Evolutionary conservation across 768 basidiomycete genomes (phyloP), one percentile per base, ranked within the genome.

Genomic region (Leucosporidium yakuticum): DNA sequence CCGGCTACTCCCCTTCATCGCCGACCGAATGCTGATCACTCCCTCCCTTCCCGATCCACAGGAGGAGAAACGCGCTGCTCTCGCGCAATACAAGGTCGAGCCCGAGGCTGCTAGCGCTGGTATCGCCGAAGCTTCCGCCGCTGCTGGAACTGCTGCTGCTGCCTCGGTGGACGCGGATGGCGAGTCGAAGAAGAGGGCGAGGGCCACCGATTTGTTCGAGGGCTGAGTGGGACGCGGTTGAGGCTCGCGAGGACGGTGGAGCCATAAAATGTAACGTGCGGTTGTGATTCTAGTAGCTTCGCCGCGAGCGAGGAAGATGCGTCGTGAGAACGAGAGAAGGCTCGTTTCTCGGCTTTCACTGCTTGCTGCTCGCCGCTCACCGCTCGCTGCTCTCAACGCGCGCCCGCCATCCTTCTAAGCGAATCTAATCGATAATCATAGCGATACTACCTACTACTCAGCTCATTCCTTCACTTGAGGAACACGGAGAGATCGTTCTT

Each of bases 171-270:
- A 39, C 87, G 88, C 60, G 88, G 88, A 20, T 36, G 27, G 20
- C 11, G 62, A 60, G 48, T 51, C 29, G 50, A 68, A 86, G 81
- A 92, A 92, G 79, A 82, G 91, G 57, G 88, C 90, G 57, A 82
- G 89, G 72, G 91, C 91, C 39, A 90, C 91, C 79, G 91, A 92
- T 78, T 90, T 89, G 79, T 79, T 91, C 74, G 90, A 79, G 73
- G 21, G 17, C 12, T 32, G 32, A 57, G 25, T n/a, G 14, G 9
- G 8, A 31, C 9, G 25, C 25, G 25, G 53, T 54, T 19, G n/a
- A n/a, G n/a, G n/a, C n/a, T n/a, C n/a, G 39, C 39, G 39, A 44
- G 39, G 8, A 44, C 11, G n/a, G n/a, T n/a, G 14, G 39, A 44
- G 39, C 39, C 39, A 44, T 44, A 44, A 44, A 44, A 44, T 44